Percentiles rank a stretch among this genome's conserved stretches.
Evolutionary conservation across 129 eudicot species (phyloP).

Genomic region (Erigeron canadensis): DNA sequence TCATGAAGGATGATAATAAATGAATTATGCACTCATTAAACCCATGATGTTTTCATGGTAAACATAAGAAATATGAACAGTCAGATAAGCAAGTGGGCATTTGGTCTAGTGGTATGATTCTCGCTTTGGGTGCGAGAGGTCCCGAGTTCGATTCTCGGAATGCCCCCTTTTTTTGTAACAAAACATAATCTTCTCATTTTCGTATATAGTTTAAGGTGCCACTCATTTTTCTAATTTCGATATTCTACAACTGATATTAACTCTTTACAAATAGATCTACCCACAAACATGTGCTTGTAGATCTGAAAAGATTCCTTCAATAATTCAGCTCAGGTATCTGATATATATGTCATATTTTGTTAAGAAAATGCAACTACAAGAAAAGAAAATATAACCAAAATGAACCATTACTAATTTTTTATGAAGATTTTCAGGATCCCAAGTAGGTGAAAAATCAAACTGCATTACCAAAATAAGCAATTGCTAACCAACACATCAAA

Average conservation of each 20-base stretch:
- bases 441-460: not conserved
- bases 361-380: not conserved
- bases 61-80: not conserved
- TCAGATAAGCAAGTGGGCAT: constrained; percentile 44
- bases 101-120: constrained; percentile 99
- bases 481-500: no score
- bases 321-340: constrained; percentile 3
- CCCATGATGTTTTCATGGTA: no score
- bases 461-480: not conserved
- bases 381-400: not conserved
- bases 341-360: no score
- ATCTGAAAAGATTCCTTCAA: not conserved
- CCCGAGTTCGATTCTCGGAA: constrained; percentile 99
- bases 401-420: not conserved
- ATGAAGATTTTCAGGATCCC: not conserved
- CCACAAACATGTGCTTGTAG: constrained; percentile 3
- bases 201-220: not conserved
- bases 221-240: not conserved
- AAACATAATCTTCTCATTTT: constrained; percentile 27
- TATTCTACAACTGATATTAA: not conserved
- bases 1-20: no score
- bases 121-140: constrained; percentile 99
- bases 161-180: constrained; percentile 46
- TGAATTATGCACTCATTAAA: no score
- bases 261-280: not conserved